phyloP scores from a whole-genome alignment of 2,329 filamentous ascomycete species.

The Helotiales sp. region DNA sequence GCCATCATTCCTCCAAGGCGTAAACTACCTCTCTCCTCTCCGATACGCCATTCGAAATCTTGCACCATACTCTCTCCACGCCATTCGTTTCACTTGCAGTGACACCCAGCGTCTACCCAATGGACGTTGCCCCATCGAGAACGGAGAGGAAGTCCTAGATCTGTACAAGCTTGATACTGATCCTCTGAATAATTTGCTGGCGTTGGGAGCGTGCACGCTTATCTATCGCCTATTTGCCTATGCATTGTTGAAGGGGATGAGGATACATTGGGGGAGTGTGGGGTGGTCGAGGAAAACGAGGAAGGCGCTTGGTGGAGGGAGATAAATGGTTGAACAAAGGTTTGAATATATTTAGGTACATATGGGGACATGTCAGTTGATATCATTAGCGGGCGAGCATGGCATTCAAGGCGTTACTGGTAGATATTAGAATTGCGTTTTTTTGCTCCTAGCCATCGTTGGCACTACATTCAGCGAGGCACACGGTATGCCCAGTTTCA shows the following conservation, averaged over 20 bases:
- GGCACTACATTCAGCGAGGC: too few relatives aligned
- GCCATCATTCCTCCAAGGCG: constrained; percentile 65
- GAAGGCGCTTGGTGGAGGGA: background rate
- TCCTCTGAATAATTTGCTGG: constrained; percentile 13
- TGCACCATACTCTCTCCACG: constrained; percentile 66
- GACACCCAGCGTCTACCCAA: constrained; percentile 61
- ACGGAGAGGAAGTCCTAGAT: constrained; percentile 66
- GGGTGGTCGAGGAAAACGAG: background rate
- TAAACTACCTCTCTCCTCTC: constrained; percentile 75
- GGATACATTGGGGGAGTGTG: constrained; percentile 19
- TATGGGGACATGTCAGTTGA: background rate
- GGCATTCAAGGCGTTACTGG: too few relatives aligned
- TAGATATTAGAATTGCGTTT: too few relatives aligned
- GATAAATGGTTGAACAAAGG: background rate
- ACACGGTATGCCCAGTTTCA: too few relatives aligned
- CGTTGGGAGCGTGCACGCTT: constrained; percentile 15
- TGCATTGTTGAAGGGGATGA: constrained; percentile 6
- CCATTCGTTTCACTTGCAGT: constrained; percentile 67
- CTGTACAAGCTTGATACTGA: constrained; percentile 19
- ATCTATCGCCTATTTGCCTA: constrained; percentile 21
- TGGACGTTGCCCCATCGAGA: constrained; percentile 68
- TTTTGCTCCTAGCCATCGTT: too few relatives aligned
- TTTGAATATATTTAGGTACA: background rate
- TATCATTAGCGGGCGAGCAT: too few relatives aligned
- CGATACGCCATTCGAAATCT: constrained; percentile 72